Percentiles rank a stretch among this genome's conserved stretches.
Conservation (phyloP, 306 rosid species). For the Dryas octopetala region DNA sequence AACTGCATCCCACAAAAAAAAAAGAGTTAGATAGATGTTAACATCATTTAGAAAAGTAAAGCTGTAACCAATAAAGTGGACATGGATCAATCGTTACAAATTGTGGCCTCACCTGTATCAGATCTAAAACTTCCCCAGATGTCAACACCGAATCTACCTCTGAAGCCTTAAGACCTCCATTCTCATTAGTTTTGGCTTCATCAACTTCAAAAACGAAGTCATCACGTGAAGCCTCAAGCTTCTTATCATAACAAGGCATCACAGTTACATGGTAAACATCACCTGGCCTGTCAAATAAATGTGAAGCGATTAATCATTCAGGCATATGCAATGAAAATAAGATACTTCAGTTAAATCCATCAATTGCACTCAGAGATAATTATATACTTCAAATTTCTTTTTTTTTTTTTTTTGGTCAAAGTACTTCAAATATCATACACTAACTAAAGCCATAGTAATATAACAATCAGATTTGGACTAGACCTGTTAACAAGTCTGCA, state of each 20-base stretch:
- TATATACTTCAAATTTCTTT: not conserved
- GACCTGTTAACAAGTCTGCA: not conserved
- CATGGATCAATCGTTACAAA: conserved; percentile 16
- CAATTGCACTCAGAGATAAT: not conserved
- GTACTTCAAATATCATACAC: not conserved
- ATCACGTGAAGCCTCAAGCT: conserved; percentile 94
- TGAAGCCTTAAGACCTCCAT: conserved; percentile 39
- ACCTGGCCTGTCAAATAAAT: conserved; percentile 56
- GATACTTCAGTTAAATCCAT: not conserved
- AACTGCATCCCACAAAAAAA: conserved; percentile 46
- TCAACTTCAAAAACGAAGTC: conserved; percentile 70
- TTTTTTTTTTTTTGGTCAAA: no score
- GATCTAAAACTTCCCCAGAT: conserved; percentile 85
- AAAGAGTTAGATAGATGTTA: not conserved
- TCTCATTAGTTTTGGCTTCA: conserved; percentile 32
- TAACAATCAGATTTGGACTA: not conserved
- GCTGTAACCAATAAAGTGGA: conserved; percentile 3
- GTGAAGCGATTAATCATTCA: not conserved
- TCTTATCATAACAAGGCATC: conserved; percentile 98
- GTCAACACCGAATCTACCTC: conserved; percentile 98
- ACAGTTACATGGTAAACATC: conserved; percentile 90
- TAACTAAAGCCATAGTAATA: not conserved
- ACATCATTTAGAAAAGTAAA: not conserved
- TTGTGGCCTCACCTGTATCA: conserved; percentile 68
- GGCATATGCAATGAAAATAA: not conserved